These are phyloP conservation scores for Tetrastigma voinierianum DNA, from an alignment of 164 flowering plant species.

Conservation along the genomic window DNA sequence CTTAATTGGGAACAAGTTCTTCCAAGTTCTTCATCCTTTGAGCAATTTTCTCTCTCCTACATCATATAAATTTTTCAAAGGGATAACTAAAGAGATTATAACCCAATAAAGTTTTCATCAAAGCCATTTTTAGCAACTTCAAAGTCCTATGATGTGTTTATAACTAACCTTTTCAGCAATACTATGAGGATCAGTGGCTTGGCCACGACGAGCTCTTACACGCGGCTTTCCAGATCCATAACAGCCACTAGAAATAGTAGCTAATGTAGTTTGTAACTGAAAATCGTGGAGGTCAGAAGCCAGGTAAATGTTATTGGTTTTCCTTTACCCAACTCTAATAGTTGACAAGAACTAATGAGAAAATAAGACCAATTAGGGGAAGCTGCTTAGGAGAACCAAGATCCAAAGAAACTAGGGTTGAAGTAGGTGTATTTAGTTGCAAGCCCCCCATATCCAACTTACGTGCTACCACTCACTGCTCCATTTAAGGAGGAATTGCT, in stretches of 20 bases:
- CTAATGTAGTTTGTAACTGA: constrained; percentile 7
- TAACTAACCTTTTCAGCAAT: no score
- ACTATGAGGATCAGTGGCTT: no score
- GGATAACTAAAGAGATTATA: no score
- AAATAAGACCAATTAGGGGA: not conserved
- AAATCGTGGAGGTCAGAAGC: not conserved
- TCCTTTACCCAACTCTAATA: not conserved
- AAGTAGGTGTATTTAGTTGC: not conserved
- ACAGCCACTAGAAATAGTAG: no score
- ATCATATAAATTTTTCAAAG: constrained; percentile 16
- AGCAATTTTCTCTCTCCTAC: constrained; percentile 67
- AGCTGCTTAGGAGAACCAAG: constrained; percentile 12
- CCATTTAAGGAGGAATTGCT: not conserved
- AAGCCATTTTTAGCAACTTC: no score
- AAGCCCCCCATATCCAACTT: not conserved
- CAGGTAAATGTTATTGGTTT: not conserved
- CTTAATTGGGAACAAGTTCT: no score
- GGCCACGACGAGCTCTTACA: no score
- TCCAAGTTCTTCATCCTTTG: constrained; percentile 16
- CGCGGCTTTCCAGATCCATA: no score
- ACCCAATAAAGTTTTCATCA: no score
- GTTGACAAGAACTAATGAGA: not conserved
- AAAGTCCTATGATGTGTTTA: no score
- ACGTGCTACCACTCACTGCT: constrained; percentile 5
- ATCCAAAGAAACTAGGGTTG: no score